Evolutionary conservation across 1,284 basidiomycete species (phyloP).

Genomic region (Cronartium quercuum): DNA sequence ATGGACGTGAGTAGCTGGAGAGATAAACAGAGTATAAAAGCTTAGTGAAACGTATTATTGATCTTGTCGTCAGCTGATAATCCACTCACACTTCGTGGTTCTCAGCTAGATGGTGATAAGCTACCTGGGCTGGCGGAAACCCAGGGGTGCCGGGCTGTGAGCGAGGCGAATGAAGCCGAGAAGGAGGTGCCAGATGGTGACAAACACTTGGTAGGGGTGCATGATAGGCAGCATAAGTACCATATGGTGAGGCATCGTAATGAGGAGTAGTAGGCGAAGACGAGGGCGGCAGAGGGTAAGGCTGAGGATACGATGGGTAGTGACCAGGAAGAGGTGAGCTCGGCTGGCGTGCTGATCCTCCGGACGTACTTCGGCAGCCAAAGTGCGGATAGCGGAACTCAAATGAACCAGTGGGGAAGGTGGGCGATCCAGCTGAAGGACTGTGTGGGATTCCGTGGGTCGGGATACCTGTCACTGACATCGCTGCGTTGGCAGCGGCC

Average conservation of each 20-base stretch:
- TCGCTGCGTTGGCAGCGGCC: slow-evolving; percentile 13
- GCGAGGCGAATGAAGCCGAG: neutral
- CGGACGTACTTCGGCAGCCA: neutral
- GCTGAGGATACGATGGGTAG: neutral
- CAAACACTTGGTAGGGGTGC: neutral
- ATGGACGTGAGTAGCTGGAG: neutral
- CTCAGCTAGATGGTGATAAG: neutral
- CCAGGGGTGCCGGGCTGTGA: neutral
- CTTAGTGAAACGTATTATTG: neutral
- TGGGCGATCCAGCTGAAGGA: neutral
- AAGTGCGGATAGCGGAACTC: neutral
- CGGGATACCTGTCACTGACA: neutral
- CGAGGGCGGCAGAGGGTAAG: neutral
- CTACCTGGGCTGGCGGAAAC: neutral
- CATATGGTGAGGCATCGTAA: neutral
- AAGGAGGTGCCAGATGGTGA: neutral
- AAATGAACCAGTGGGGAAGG: neutral
- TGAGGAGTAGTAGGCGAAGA: neutral
- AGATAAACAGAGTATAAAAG: neutral
- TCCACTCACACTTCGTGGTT: neutral
- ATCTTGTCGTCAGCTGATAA: neutral
- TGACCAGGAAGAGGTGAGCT: neutral
- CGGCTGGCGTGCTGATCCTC: neutral
- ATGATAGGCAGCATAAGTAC: neutral
- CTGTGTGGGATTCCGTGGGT: neutral